phyloP scores from a whole-genome alignment of 805 yeast genomes.

The Saccharomycopsis capsularis region DNA sequence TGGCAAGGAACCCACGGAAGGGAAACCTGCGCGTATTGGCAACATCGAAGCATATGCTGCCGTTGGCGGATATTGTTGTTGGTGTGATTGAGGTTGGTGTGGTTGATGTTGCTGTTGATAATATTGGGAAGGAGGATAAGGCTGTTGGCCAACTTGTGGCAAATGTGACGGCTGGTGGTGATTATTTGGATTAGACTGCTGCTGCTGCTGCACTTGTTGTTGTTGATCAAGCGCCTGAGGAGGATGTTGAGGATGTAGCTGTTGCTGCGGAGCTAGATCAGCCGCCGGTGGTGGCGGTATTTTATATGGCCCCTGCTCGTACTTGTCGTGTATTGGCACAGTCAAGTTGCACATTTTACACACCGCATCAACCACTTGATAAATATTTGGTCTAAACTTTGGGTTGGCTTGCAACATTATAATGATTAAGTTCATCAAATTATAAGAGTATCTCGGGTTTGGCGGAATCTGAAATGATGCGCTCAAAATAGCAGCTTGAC shows the following conservation, averaged over 20 bases:
- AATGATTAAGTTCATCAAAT: conserved; percentile 57
- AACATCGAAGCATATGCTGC: not conserved
- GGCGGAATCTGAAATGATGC: conserved; percentile 48
- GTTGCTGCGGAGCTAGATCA: not conserved
- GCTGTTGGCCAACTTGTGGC: no score
- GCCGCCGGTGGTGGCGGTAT: conserved; percentile 27
- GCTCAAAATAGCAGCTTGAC: conserved; percentile 55
- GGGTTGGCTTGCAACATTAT: conserved; percentile 62
- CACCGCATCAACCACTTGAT: conserved; percentile 62
- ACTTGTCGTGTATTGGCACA: conserved; percentile 37
- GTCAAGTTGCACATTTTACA: conserved; percentile 51
- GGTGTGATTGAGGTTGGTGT: no score
- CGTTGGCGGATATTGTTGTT: not conserved
- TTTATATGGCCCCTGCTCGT: conserved; percentile 45
- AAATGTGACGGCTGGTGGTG: not conserved
- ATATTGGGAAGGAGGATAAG: no score
- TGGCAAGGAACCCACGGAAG: not conserved
- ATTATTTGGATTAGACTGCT: not conserved
- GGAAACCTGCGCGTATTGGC: not conserved
- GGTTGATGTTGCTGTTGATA: no score
- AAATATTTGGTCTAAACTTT: conserved; percentile 62
- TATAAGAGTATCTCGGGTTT: conserved; percentile 50
- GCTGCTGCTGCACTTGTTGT: not conserved
- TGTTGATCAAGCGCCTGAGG: no score
- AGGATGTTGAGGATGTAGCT: not conserved